Conservation (phyloP, 306 rosid genomes). For the Albizia julibrissin region DNA sequence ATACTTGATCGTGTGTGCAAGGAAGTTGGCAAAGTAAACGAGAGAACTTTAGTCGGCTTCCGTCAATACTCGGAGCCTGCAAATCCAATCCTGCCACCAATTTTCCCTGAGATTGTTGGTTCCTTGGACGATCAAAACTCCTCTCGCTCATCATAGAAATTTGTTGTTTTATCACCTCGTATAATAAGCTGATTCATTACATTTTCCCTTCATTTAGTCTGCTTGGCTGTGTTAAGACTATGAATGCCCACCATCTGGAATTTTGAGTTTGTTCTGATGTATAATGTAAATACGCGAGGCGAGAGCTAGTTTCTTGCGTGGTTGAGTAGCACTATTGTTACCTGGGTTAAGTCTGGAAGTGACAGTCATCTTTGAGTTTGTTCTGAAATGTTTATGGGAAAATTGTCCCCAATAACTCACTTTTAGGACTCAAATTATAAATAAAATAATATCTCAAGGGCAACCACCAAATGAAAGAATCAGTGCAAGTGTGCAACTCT, state of each 20-base stretch:
- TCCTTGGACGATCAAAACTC: constrained; percentile 54
- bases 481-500: background rate
- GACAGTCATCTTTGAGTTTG: background rate
- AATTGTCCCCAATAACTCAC: background rate
- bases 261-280: constrained; percentile 8
- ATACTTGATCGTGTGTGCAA: constrained; percentile 82
- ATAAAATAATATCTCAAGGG: background rate
- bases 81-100: constrained; percentile 38
- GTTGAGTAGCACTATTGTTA: background rate
- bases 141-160: constrained; percentile 34
- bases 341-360: background rate
- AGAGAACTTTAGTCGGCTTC: constrained; percentile 70
- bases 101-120: constrained; percentile 56
- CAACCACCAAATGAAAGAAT: background rate
- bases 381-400: background rate
- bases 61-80: constrained; percentile 48
- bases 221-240: background rate
- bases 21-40: constrained; percentile 77
- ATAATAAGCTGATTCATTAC: constrained; percentile 17
- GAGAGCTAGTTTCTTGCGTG: background rate
- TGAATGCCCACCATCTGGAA: background rate
- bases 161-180: constrained; percentile 12
- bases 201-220: background rate
- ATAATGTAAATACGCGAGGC: constrained; percentile 11
- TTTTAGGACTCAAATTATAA: background rate